These are phyloP conservation scores for Dactylorhiza incarnata DNA, from an alignment of 106 monocot species.

Conservation along the genomic window DNA sequence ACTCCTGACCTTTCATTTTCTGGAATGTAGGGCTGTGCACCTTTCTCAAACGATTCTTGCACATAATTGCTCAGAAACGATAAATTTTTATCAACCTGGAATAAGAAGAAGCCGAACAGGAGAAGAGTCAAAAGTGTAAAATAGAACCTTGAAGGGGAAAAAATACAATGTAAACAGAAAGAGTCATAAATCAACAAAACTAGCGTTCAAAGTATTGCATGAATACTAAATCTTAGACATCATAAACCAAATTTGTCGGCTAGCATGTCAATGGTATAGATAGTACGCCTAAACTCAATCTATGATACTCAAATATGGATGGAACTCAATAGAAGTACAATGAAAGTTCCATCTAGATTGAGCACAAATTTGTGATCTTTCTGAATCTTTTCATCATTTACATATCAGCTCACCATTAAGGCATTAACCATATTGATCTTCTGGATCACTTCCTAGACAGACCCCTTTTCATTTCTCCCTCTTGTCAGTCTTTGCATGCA, in stretches of 20 bases:
- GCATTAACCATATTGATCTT: background rate
- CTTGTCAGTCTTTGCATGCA: background rate
- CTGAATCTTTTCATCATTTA: background rate
- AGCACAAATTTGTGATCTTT: background rate
- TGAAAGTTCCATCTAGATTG: background rate
- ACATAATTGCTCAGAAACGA: constrained; percentile 64
- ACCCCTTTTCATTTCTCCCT: background rate
- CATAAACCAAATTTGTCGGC: background rate
- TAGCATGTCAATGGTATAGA: background rate
- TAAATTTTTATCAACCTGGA: constrained; percentile 76
- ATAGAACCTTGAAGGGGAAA: background rate
- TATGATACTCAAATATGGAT: background rate
- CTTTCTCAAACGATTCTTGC: constrained; percentile 68
- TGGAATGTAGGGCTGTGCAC: constrained; percentile 69
- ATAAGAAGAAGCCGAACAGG: background rate
- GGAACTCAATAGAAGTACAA: background rate
- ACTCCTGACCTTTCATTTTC: constrained; percentile 63
- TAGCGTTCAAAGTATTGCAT: background rate
- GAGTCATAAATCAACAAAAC: background rate
- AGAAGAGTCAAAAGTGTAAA: background rate
- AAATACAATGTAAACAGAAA: background rate
- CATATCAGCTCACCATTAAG: background rate
- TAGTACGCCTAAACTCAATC: background rate
- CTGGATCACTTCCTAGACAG: background rate
- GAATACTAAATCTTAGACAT: background rate